phyloP scores from a whole-genome alignment of 164 flowering plant species.

The Kalanchoe fedtschenkoi region DNA sequence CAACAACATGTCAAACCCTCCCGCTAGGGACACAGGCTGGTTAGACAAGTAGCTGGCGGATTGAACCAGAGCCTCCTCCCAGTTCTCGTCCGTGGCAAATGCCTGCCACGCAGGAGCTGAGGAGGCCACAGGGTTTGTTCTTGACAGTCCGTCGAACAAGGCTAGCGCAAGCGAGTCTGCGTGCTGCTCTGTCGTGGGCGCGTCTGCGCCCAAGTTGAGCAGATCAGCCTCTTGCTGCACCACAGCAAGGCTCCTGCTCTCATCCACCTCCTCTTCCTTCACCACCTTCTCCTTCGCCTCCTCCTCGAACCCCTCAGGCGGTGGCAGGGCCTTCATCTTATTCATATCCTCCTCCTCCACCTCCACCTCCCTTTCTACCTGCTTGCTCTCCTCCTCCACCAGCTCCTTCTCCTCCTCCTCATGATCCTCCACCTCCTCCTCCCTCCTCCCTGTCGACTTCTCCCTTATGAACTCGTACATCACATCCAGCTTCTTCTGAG shows the following conservation, averaged over 20 bases:
- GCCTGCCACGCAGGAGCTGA: constrained; percentile 44
- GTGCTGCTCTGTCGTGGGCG: constrained; percentile 25
- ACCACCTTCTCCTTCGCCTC: constrained; percentile 16
- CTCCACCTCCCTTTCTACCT: background rate
- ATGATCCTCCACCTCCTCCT: background rate
- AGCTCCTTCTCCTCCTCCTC: constrained; percentile 1
- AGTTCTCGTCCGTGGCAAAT: constrained; percentile 39
- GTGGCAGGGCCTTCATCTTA: constrained; percentile 46
- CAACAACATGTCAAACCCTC: constrained; percentile 25
- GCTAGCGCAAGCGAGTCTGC: constrained; percentile 56
- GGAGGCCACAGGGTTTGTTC: background rate
- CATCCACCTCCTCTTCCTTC: constrained; percentile 5
- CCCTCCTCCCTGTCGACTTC: constrained; percentile 17
- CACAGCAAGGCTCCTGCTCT: background rate
- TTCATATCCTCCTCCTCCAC: constrained; percentile 39
- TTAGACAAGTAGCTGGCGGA: constrained; percentile 26
- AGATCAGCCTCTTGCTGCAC: constrained; percentile 35
- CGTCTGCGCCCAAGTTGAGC: constrained; percentile 34
- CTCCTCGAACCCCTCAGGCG: constrained; percentile 34
- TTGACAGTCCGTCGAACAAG: constrained; percentile 30
- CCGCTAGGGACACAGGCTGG: constrained; percentile 15
- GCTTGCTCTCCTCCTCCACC: background rate
- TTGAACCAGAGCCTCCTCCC: constrained; percentile 57
- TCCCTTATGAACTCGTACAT: constrained; percentile 39
- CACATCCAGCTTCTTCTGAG: constrained; percentile 28